Percentiles rank a stretch among this genome's conserved stretches.
Conservation (phyloP, 805 yeast species). For the Hermanozyma aechmeae region DNA sequence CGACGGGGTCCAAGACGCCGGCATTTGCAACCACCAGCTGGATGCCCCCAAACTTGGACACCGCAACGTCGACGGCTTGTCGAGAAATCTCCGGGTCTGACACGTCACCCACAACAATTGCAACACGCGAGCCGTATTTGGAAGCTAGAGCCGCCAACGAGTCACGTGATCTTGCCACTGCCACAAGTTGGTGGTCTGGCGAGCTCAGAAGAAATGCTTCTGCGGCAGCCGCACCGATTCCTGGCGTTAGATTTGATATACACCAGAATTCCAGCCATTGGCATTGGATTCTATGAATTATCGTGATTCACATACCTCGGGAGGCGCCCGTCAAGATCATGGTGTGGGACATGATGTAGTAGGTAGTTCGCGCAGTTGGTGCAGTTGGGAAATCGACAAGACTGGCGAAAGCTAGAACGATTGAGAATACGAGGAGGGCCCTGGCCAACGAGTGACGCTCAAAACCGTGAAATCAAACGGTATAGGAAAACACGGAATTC, state of each 20-base stretch:
- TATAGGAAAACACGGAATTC: too few relatives aligned
- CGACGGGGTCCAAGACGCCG: conserved; percentile 76
- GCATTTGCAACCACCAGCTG: conserved; percentile 71
- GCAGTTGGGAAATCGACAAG: too few relatives aligned
- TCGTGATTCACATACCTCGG: conserved; percentile 20
- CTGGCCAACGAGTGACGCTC: too few relatives aligned
- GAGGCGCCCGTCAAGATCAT: conserved; percentile 14
- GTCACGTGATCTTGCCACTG: conserved; percentile 60
- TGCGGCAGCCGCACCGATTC: conserved; percentile 78
- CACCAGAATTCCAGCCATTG: neutral
- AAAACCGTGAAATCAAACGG: too few relatives aligned
- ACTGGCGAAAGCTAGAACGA: too few relatives aligned
- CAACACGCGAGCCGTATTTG: conserved; percentile 42
- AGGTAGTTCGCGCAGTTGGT: too few relatives aligned
- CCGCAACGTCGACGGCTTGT: conserved; percentile 35
- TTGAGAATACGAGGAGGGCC: too few relatives aligned
- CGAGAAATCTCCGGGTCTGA: conserved; percentile 28
- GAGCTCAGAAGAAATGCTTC: conserved; percentile 32
- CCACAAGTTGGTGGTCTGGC: conserved; percentile 40
- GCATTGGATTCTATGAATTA: too few relatives aligned
- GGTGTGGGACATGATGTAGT: conserved; percentile 14
- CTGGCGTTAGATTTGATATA: conserved; percentile 21
- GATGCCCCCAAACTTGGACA: conserved; percentile 43
- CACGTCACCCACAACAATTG: conserved; percentile 52
- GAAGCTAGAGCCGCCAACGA: conserved; percentile 34